Evolutionary conservation across 2,329 filamentous ascomycete species (phyloP).

Genomic region (Monosporascus ibericus): DNA sequence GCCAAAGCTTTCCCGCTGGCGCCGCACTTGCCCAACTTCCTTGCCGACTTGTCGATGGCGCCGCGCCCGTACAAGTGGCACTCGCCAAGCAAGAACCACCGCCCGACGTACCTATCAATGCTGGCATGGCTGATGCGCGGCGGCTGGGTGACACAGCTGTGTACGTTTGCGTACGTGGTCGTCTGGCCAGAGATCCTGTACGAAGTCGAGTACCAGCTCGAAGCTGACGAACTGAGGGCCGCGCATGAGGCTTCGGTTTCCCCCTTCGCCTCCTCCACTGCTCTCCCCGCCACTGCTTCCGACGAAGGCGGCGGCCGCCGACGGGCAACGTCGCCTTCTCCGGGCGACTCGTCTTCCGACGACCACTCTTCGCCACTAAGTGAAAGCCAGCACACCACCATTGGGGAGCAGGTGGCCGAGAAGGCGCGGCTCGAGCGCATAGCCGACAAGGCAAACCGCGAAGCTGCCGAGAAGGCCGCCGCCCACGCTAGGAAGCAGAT

Average conservation of each 20-base stretch:
- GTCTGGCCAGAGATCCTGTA: conserved; percentile 78
- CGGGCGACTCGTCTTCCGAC: conserved; percentile 6
- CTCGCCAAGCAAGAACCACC: conserved; percentile 82
- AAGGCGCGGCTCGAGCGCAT: conserved; percentile 55
- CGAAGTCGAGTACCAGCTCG: conserved; percentile 67
- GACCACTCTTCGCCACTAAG: conserved; percentile 18
- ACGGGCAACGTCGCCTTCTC: conserved; percentile 8
- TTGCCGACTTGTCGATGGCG: conserved; percentile 73
- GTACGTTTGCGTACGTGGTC: conserved; percentile 84
- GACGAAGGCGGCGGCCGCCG: not conserved
- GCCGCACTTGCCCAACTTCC: conserved; percentile 76
- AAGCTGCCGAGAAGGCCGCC: conserved; percentile 50
- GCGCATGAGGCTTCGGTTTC: conserved; percentile 17
- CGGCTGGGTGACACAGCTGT: conserved; percentile 89
- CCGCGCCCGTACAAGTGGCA: conserved; percentile 79
- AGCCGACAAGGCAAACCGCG: conserved; percentile 47
- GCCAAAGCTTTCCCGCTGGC: conserved; percentile 74
- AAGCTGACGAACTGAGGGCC: conserved; percentile 53
- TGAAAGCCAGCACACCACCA: conserved; percentile 25
- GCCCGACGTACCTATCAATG: conserved; percentile 82
- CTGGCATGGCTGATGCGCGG: conserved; percentile 89
- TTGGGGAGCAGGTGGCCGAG: conserved; percentile 52
- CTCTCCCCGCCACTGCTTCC: not conserved
- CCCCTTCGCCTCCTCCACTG: conserved; percentile 9
- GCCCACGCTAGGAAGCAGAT: conserved; percentile 45